These are phyloP conservation scores for Hemisphaericaspora nanyangensis DNA, from an alignment of 805 yeast genomes.

Conservation along the genomic window DNA sequence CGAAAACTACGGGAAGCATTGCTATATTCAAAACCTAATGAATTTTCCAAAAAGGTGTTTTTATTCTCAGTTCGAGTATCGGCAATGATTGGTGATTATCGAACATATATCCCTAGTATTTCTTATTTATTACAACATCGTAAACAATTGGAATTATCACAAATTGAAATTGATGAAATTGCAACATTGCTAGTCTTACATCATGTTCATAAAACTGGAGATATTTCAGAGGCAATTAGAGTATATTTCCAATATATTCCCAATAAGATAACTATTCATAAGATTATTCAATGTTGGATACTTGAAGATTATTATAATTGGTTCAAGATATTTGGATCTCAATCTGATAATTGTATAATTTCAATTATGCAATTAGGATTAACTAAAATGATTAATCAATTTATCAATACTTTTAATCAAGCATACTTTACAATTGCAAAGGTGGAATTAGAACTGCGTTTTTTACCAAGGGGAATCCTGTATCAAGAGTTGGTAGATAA, in stretches of 20 bases:
- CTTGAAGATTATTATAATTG: slow-evolving; percentile 27
- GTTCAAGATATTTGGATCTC: slow-evolving; percentile 30
- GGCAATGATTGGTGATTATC: slow-evolving; percentile 44
- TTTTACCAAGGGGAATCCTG: slow-evolving; percentile 29
- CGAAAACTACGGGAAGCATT: slow-evolving; percentile 57
- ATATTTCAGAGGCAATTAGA: slow-evolving; percentile 27
- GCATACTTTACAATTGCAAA: slow-evolving; percentile 27
- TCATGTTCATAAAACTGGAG: slow-evolving; percentile 35
- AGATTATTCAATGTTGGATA: slow-evolving; percentile 24
- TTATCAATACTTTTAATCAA: slow-evolving; percentile 24
- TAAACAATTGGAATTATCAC: neutral
- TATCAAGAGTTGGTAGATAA: slow-evolving; percentile 14
- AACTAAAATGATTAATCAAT: slow-evolving; percentile 23
- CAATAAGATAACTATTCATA: slow-evolving; percentile 9
- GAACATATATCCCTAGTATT: slow-evolving; percentile 54
- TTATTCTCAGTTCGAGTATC: slow-evolving; percentile 46
- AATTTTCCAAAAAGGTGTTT: slow-evolving; percentile 42
- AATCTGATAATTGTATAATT: slow-evolving; percentile 27
- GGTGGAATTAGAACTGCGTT: slow-evolving; percentile 19
- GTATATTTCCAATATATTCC: slow-evolving; percentile 24
- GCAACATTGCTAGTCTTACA: slow-evolving; percentile 44
- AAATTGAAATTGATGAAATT: slow-evolving; percentile 36
- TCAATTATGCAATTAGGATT: slow-evolving; percentile 44
- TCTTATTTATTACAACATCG: slow-evolving; percentile 31
- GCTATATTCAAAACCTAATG: slow-evolving; percentile 31